phyloP scores from a whole-genome alignment of 2,329 filamentous ascomycete genomes.

The Colletotrichum australisinense region DNA sequence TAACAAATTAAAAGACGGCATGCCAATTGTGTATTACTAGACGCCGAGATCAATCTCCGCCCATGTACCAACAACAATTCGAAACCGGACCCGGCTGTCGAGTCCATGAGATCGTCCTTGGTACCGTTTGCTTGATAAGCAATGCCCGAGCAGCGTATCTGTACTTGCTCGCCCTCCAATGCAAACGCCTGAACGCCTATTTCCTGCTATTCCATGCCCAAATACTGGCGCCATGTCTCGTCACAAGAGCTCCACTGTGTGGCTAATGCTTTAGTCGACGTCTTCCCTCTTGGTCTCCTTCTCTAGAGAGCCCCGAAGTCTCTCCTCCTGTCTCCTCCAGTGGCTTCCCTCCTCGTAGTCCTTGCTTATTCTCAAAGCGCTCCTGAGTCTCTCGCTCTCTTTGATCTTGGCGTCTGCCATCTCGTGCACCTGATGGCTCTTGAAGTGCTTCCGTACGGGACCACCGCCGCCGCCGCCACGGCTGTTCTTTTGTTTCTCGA shows the following conservation, averaged over 20 bases:
- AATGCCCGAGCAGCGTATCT: neutral
- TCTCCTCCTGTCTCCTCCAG: slow-evolving; percentile 86
- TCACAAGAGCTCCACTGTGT: neutral
- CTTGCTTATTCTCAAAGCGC: slow-evolving; percentile 86
- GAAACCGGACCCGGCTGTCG: neutral
- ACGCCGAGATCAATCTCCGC: slow-evolving; percentile 13
- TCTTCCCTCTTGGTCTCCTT: slow-evolving; percentile 46
- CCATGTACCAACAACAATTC: slow-evolving; percentile 17
- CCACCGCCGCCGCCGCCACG: slow-evolving; percentile 41
- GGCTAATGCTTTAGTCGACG: neutral
- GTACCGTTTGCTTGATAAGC: neutral
- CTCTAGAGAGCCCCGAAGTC: slow-evolving; percentile 59
- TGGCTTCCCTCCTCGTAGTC: slow-evolving; percentile 89
- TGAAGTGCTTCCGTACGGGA: slow-evolving; percentile 71
- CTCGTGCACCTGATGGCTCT: slow-evolving; percentile 95
- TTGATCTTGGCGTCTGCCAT: slow-evolving; percentile 95
- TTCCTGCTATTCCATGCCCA: neutral
- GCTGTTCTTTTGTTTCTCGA: slow-evolving; percentile 48
- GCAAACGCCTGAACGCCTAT: slow-evolving; percentile 24
- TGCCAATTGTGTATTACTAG: slow-evolving; percentile 20
- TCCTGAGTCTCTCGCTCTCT: slow-evolving; percentile 89
- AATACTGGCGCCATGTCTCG: neutral
- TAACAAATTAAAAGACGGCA: slow-evolving; percentile 2
- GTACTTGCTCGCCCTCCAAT: neutral
- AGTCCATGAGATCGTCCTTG: neutral